phyloP scores from a whole-genome alignment of 768 basidiomycete genomes.

The Tricholoma bakamatsutake region DNA sequence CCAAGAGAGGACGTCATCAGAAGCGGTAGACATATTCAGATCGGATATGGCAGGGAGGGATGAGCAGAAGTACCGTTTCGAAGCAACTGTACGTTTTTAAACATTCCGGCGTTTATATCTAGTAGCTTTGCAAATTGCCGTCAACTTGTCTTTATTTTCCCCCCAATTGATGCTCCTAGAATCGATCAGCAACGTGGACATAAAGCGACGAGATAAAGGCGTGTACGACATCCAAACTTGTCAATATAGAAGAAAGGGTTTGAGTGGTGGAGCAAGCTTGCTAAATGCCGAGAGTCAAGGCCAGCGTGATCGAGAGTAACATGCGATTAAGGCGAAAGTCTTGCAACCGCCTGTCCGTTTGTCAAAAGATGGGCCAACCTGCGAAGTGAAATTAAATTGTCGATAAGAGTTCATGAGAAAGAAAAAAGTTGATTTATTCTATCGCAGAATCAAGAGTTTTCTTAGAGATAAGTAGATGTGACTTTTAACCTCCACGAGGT shows the following conservation, averaged over 20 bases:
- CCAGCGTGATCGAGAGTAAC: constrained; percentile 63
- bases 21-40: constrained; percentile 40
- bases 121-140: constrained; percentile 40
- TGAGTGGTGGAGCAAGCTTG: constrained; percentile 67
- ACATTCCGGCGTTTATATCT: constrained; percentile 52
- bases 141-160: constrained; percentile 18
- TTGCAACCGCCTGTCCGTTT: constrained; percentile 20
- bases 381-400: constrained; percentile 7
- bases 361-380: constrained; percentile 19
- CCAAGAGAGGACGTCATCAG: constrained; percentile 78
- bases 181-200: constrained; percentile 75
- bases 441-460: constrained; percentile 20
- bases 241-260: constrained; percentile 59
- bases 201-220: constrained; percentile 65
- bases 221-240: constrained; percentile 68
- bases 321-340: constrained; percentile 53
- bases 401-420: constrained; percentile 7
- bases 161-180: constrained; percentile 46
- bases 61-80: constrained; percentile 19
- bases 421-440: constrained; percentile 9
- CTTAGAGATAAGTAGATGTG: constrained; percentile 22
- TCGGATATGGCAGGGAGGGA: constrained; percentile 20
- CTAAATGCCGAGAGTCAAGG: constrained; percentile 51
- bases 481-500: constrained; percentile 18
- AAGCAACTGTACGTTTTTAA: constrained; percentile 22